Conservation (phyloP, 2,329 filamentous ascomycete species). For the Fusarium sp. region DNA sequence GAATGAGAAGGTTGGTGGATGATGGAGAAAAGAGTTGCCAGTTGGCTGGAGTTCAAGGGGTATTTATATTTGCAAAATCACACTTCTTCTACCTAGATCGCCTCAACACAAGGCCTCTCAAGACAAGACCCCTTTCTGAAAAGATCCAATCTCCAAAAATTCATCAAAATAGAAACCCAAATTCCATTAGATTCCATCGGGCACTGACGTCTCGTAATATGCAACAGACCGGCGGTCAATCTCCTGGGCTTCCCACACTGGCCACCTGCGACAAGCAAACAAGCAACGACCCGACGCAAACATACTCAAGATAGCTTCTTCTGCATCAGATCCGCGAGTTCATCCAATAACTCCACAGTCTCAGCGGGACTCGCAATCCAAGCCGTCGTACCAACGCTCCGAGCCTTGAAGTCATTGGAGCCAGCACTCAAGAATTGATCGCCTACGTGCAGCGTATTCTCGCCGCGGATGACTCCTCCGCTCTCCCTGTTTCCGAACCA, state of each 20-base stretch:
- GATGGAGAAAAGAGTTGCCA: background rate
- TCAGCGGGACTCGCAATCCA: slow-evolving; percentile 96
- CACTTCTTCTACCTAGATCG: background rate
- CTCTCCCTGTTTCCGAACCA: slow-evolving; percentile 75
- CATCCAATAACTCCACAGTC: slow-evolving; percentile 90
- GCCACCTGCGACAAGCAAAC: background rate
- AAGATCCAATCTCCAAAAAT: background rate
- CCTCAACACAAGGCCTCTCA: background rate
- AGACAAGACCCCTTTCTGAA: background rate
- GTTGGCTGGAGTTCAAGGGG: background rate
- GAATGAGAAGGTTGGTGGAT: background rate
- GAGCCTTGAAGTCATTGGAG: slow-evolving; percentile 96
- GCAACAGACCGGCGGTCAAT: background rate
- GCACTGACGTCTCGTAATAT: background rate
- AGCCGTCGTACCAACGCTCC: slow-evolving; percentile 91
- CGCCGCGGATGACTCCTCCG: slow-evolving; percentile 68
- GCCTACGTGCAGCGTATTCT: slow-evolving; percentile 91
- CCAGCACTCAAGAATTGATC: slow-evolving; percentile 97
- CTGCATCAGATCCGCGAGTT: slow-evolving; percentile 72
- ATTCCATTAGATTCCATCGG: background rate
- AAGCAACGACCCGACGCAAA: background rate
- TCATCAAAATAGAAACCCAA: background rate
- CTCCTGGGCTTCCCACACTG: background rate
- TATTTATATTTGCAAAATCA: background rate
- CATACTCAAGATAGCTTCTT: slow-evolving; percentile 47